Percentiles rank a stretch among this genome's conserved stretches.
Evolutionary conservation across 192 early-diverging fungal species (phyloP).

Genomic region (Allomyces arbusculus): DNA sequence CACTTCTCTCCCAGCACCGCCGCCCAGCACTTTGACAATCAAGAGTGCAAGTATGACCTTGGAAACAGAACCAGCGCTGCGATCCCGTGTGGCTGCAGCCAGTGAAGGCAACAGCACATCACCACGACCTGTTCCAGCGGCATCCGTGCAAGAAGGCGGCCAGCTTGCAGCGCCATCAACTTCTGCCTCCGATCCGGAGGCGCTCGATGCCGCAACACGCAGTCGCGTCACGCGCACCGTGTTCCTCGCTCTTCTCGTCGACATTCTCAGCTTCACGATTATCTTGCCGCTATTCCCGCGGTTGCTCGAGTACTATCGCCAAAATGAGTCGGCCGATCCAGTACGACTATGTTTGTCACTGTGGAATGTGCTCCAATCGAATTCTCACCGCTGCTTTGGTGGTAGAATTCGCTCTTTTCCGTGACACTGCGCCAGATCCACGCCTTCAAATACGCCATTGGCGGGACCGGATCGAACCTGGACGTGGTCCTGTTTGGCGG

Average conservation of each 20-base stretch:
- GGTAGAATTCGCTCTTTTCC: slow-evolving; percentile 9
- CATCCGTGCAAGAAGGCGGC: too few species aligned
- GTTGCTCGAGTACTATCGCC: slow-evolving; percentile 67
- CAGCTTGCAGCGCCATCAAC: too few species aligned
- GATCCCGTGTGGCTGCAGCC: too few species aligned
- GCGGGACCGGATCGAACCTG: slow-evolving; percentile 11
- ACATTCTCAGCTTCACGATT: slow-evolving; percentile 93
- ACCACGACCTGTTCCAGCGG: too few species aligned
- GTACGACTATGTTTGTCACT: slow-evolving; percentile 22
- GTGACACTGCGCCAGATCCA: slow-evolving; percentile 8
- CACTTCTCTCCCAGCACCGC: too few species aligned
- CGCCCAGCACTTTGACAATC: too few species aligned
- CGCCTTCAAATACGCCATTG: slow-evolving; percentile 10
- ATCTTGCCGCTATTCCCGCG: slow-evolving; percentile 88
- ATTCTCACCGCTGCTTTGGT: background rate
- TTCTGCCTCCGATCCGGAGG: too few species aligned
- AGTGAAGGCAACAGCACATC: too few species aligned
- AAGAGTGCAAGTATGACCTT: too few species aligned
- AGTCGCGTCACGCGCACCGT: slow-evolving; percentile 26
- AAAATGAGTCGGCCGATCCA: slow-evolving; percentile 33
- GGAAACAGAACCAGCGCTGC: too few species aligned
- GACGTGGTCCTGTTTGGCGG: slow-evolving; percentile 81
- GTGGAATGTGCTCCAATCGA: slow-evolving; percentile 11
- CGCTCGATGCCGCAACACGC: too few species aligned
- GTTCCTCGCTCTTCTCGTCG: slow-evolving; percentile 73